Base-by-base conservation (phyloP, 192 early-diverging fungal genomes). In the Coemansia sp. region DNA sequence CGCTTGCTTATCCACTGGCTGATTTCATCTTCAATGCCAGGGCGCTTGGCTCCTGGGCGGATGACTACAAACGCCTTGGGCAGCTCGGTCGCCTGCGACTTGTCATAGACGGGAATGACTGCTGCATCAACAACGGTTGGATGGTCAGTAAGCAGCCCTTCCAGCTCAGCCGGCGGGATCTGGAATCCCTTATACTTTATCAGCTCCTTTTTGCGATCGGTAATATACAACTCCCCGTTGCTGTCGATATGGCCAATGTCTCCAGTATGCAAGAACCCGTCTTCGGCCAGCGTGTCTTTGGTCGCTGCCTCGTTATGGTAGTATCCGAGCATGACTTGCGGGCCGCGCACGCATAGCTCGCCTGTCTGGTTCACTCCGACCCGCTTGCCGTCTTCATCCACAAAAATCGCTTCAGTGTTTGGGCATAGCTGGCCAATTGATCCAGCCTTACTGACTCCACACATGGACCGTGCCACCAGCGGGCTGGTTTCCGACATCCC, bases 131-230 rank as follows among this genome's bases (percentile, higher is more conserved):
- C 63, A 30, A 97, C 77, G 8, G 53, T 50, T 0, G 88, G 85
- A 42, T 94, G 87, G 37, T 82, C 68, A 0, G 89, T 59, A 46
- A 94, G 69, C 56, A 87, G 49, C 1, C 83, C 87, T 63, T 97
- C 94, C 11, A 97, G 79, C 70, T 94, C 93, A 7, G 93, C 93
- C 1, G 93, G 94, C 0, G 92, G 81, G 18, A 97, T 88, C 75
- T 84, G 81, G 65, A 83, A 83, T 7, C 85, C 83, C 62, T 96
- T 94, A 87, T 92, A 94, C 68, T 97, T 97, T 74, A 94, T 94
- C 32, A 95, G 82, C 62, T 94, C 91, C 78, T 94, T 97, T 32
- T 90, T 62, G 26, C 94, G 88, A 55, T 89, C 89, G 7, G 84
- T 80, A 32, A 87, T 81, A 56, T 62, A 86, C 21, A 84, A 76